A percentile compares a stretch with the other conserved stretches of the same genome.
Evolutionary conservation across 345 rosid species (phyloP).

Genomic region (Dovyalis caffra): DNA sequence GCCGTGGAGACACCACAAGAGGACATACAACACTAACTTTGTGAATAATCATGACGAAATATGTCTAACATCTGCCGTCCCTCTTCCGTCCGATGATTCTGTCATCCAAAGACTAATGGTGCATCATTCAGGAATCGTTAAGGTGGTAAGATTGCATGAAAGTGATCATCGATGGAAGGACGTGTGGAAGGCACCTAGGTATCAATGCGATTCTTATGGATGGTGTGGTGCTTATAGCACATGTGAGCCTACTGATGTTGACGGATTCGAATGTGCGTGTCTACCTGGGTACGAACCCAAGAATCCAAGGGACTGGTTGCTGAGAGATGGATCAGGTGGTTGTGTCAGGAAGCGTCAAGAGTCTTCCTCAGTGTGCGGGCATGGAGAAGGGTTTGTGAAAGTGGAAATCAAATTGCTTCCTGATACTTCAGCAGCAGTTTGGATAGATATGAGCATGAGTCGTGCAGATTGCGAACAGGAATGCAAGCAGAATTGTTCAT

Average conservation of each 20-base stretch:
- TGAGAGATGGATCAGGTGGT: conserved; percentile 12
- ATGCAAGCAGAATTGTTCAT: conserved; percentile 11
- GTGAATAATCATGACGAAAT: background rate
- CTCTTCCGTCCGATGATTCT: no score
- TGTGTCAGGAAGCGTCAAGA: conserved; percentile 11
- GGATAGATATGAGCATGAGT: no score
- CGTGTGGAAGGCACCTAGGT: background rate
- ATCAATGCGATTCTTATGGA: conserved; percentile 11
- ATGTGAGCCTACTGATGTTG: conserved; percentile 3
- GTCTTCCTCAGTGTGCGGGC: background rate
- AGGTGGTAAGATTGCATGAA: conserved; percentile 23
- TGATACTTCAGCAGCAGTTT: background rate
- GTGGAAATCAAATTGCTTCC: background rate
- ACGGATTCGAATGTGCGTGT: conserved; percentile 17
- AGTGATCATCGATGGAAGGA: background rate
- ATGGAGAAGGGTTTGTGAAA: background rate
- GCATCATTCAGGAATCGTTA: background rate
- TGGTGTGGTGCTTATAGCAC: conserved; percentile 9
- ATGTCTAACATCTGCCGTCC: no score
- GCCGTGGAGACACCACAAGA: background rate
- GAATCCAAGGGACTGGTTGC: background rate
- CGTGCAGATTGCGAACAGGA: background rate
- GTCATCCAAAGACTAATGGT: background rate
- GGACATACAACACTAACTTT: background rate
- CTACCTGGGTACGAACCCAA: conserved; percentile 21